Base-by-base conservation (phyloP, 163 green algal genomes). In the Prototheca wickerhamii region DNA sequence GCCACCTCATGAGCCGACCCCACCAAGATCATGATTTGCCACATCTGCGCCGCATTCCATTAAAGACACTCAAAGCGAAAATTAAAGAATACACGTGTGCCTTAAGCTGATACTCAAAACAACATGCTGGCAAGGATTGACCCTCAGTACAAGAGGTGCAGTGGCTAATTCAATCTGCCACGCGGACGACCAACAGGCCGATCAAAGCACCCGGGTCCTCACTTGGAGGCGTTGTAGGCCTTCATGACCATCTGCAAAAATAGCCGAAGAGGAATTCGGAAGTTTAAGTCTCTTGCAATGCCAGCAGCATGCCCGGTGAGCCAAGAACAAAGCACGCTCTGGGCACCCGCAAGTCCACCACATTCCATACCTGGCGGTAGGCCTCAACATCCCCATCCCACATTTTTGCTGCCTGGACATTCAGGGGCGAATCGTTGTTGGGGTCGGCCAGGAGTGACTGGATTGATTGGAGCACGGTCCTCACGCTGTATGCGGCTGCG, bases 361-460 rank as follows among this genome's bases (percentile, higher is more conserved):
- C 37, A 21, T 15, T 44, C 37, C 10, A 29, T 6, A 54, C 46
- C 46, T 54, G 20, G 46, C 46, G 55, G 61, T 88, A 84, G 40
- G 85, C 84, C 34, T 73, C 65, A 62, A 81, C 64, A 52, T 85
- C 69, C 2, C 77, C 69, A n/a, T 72, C 71, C 85, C 86, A 94
- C 55, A 92, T 64, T 60, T 77, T 81, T 29, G 86, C 86, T 30
- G 86, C 86, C 37, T 90, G 69, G 3, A 53, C 64, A 63, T 94
- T 92, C 21, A 92, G 76, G 4, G 86, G 86, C 40, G 74, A 87
- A 59, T 87, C 80, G 55, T 89, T 86, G 78, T 94, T 94, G 33
- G 86, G 83, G 63, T 94, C 86, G 6, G 75, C 83, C 44, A 90
- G 73, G 35, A 89, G 63, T 25, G 60, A 76, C 60, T 89, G 84